Percentiles rank a stretch among this genome's conserved stretches.
phyloP scores from a whole-genome alignment of 2,329 filamentous ascomycete genomes.

The Fusarium guadeloupense region DNA sequence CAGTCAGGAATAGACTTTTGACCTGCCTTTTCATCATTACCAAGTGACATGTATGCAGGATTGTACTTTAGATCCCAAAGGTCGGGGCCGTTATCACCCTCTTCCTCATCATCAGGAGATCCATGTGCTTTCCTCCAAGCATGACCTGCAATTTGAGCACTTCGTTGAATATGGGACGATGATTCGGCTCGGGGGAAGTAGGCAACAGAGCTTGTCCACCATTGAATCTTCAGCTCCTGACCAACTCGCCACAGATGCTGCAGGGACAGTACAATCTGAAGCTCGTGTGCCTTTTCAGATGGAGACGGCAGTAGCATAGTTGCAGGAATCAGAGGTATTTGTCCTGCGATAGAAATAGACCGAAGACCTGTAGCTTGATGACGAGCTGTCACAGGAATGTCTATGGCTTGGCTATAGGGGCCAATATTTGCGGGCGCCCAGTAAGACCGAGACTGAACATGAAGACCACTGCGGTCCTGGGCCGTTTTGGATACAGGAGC shows the following conservation, averaged over 20 bases:
- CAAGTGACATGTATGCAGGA: constrained; percentile 56
- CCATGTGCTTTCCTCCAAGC: constrained; percentile 61
- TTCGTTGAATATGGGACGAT: constrained; percentile 42
- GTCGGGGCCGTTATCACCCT: constrained; percentile 64
- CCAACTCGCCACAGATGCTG: constrained; percentile 93
- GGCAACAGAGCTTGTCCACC: constrained; percentile 79
- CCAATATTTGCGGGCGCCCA: constrained; percentile 99
- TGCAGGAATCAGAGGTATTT: constrained; percentile 86
- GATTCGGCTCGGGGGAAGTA: constrained; percentile 66
- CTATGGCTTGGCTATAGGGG: constrained; percentile 91
- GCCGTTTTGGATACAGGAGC: constrained; percentile 46
- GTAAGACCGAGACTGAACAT: constrained; percentile 93
- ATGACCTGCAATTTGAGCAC: constrained; percentile 54
- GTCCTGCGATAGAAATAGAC: constrained; percentile 78
- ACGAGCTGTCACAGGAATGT: constrained; percentile 50
- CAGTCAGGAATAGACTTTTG: constrained; percentile 59
- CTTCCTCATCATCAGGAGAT: constrained; percentile 57
- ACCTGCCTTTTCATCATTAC: constrained; percentile 37
- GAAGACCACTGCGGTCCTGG: constrained; percentile 69
- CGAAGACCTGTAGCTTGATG: constrained; percentile 40
- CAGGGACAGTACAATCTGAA: constrained; percentile 76
- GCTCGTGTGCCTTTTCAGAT: constrained; percentile 53
- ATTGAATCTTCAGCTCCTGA: constrained; percentile 72
- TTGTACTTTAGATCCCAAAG: constrained; percentile 75
- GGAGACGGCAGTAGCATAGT: constrained; percentile 71